Base-by-base conservation (phyloP, 805 yeast species). In the Candida succiphila region DNA sequence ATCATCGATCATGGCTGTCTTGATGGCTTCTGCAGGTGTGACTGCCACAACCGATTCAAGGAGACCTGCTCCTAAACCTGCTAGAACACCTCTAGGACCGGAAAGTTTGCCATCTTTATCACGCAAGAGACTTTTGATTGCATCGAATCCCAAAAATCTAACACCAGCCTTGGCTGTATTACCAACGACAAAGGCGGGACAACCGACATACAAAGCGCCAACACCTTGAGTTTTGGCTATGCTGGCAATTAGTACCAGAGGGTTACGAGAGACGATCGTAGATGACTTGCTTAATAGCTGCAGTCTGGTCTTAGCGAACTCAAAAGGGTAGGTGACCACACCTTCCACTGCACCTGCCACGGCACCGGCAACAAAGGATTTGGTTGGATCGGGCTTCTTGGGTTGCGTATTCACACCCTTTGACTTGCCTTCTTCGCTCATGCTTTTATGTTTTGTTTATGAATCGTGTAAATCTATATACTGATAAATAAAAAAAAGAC, bases 61-160 rank as follows among this genome's bases (percentile, higher is more conserved):
- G 29, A 88, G 70, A 25, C 98, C 98, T 3, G 98, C 98, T 31
- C 97, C 96, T 29, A 92, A 64, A n/a, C 98, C 98, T 2, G 98
- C 98, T 22, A 89, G 38, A 5, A 88, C 94, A 44, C 97, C 97
- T 49, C 95, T 60, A 7, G 92, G 78, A 4, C 95, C 95, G 24
- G 92, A 76, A 31, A 92, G 61, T 56, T 85, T 82, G 6, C 97
- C 97, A 41, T 83, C 72, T 45, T 76, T 75, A 55, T 92, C 97
- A 20, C 78, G 74, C 36, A 89, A 63, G 22, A 81, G 44, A 34
- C 75, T 68, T 54, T 87, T 88, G 56, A 92, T 82, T 14, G 81
- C 68, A 54, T 92, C 98, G 49, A 85, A 89, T 2, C 96, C 97
- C 13, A 89, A 65, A 57, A 89, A 89, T 42, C 98, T 69, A 3